Base-by-base conservation (phyloP, 805 yeast species). In the Crinitomyces ghanaensis region DNA sequence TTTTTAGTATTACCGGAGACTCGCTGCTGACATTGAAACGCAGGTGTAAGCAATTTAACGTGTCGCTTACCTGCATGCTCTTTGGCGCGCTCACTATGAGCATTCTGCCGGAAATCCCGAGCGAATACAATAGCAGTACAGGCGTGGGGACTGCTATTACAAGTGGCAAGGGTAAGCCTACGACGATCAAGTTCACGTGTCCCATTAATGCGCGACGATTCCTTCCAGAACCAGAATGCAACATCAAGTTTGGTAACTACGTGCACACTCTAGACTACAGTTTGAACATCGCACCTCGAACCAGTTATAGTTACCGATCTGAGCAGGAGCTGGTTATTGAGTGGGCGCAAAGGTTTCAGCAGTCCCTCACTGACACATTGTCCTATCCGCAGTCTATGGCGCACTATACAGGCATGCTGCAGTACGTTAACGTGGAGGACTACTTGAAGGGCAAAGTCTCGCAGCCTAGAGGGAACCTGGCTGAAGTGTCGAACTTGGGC, bases 401-500 rank as follows among this genome's bases (percentile, higher is more conserved):
- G n/a, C n/a, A n/a, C n/a, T n/a, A n/a, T n/a, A n/a, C 37, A 11
- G 43, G 42, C 13, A n/a, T 31, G 7, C 30, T 43, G 12, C 31
- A 28, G 14, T 26, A 28, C 23, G 28, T 42, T n/a, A 33, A 42
- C 30, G 24, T 42, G 5, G 8, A 26, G 23, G 23, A 30, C 7
- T 39, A 33, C 27, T 30, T 42, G 27, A 12, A 25, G n/a, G 19
- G 21, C 17, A 16, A 13, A 11, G 14, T 28, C 12, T 26, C 28
- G n/a, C 20, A 25, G 6, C 11, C 28, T 8, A 20, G 45, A 19
- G 21, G 32, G 8, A 19, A 23, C 4, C n/a, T 37, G 15, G 36
- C 28, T 8, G 48, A 43, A 28, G 25, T 43, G 4, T 43, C 48
- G 8, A 42, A 42, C 22, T 39, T 43, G 19, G 48, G 48, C 12